phyloP scores from a whole-genome alignment of 305 asterid genomes.

The Solanum hybrid region DNA sequence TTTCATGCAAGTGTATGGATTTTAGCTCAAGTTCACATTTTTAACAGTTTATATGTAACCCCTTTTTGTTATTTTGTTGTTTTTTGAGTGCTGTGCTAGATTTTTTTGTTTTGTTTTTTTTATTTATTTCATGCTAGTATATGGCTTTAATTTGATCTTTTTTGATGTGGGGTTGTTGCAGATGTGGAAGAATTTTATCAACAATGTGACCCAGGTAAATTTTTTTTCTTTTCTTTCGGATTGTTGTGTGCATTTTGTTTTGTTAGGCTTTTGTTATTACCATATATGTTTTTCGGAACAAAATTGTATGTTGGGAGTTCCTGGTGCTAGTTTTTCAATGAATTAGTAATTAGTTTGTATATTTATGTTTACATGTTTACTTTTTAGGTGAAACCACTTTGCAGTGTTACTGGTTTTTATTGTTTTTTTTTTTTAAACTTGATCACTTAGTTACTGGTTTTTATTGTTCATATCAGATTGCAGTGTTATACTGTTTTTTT shows the following conservation, averaged over 20 bases:
- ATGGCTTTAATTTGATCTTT: not conserved
- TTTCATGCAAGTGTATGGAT: not conserved
- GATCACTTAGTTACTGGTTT: not conserved
- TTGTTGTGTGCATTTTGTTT: not conserved
- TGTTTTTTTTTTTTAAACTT: not conserved
- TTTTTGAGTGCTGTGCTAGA: not conserved
- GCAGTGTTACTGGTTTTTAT: not conserved
- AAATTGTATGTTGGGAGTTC: not conserved
- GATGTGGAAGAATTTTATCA: constrained; percentile 28
- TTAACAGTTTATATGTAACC: not conserved
- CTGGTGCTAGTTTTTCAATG: not conserved
- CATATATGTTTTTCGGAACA: not conserved
- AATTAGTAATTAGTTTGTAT: not conserved
- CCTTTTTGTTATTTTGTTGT: not conserved
- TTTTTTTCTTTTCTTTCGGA: not conserved
- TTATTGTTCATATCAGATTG: not conserved
- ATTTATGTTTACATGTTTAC: too few relatives aligned
- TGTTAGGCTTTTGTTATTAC: not conserved
- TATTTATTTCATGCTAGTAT: not conserved
- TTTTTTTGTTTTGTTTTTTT: not conserved
- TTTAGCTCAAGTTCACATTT: not conserved
- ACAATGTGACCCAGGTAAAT: constrained; percentile 29
- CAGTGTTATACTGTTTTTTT: not conserved
- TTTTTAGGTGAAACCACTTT: not conserved
- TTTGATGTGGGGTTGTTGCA: not conserved